A percentile compares a stretch with the other conserved stretches of the same genome.
Conservation (phyloP, 805 yeast genomes). For the Lipomyces chichibuensis region DNA sequence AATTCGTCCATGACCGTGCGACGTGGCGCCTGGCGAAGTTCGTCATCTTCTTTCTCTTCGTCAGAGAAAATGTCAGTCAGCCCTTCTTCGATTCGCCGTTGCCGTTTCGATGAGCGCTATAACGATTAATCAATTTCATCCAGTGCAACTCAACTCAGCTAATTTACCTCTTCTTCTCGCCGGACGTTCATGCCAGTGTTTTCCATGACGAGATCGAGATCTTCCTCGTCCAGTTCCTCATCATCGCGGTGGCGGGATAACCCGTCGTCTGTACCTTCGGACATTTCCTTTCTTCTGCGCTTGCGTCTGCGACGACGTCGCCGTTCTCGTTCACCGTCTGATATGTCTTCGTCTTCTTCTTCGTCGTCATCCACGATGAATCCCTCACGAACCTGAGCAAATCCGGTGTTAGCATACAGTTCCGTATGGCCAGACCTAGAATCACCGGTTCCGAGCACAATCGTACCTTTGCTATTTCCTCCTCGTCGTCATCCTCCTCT, state of each 20-base stretch:
- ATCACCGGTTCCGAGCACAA: background rate
- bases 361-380: constrained; percentile 93
- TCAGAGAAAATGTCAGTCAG: constrained; percentile 72
- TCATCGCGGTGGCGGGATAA: constrained; percentile 42
- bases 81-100: constrained; percentile 50
- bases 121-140: background rate
- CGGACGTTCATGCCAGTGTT: constrained; percentile 69
- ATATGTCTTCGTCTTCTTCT: constrained; percentile 62
- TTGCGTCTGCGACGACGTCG: constrained; percentile 29
- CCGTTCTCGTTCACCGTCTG: constrained; percentile 43
- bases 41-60: constrained; percentile 45
- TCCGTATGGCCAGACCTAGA: background rate
- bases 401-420: background rate
- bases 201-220: constrained; percentile 86
- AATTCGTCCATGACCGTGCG: constrained; percentile 68
- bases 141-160: background rate
- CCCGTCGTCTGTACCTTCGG: constrained; percentile 33
- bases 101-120: constrained; percentile 39
- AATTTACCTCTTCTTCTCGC: constrained; percentile 6
- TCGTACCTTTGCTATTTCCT: constrained; percentile 65
- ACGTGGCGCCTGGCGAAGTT: constrained; percentile 41
- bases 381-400: constrained; percentile 69
- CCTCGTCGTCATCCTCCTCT: constrained; percentile 91
- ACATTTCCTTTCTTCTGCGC: constrained; percentile 38
- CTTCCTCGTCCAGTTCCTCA: constrained; percentile 90